A percentile compares a stretch with the other conserved stretches of the same genome.
phyloP scores from a whole-genome alignment of 1,139 yeast species.

The Schizosaccharomyces versatilis region DNA sequence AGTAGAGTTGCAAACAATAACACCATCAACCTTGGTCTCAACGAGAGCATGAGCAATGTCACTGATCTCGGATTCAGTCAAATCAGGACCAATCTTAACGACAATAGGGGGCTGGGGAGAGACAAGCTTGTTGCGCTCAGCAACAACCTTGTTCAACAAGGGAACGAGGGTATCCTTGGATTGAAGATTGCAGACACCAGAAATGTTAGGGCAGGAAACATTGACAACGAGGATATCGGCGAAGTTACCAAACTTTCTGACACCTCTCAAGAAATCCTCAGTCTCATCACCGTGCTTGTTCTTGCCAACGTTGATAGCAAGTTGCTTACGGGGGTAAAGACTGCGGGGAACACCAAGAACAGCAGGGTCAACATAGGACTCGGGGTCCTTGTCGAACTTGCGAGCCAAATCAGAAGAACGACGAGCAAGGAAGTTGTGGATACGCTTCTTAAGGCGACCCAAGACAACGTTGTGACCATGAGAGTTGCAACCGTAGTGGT shows the following conservation, averaged over 20 bases:
- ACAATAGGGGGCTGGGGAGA: constrained; percentile 32
- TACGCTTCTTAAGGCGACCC: constrained; percentile 40
- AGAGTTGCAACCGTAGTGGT: constrained; percentile 86
- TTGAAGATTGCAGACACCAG: constrained; percentile 77
- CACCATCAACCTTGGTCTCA: constrained; percentile 64
- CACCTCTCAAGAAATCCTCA: constrained; percentile 67
- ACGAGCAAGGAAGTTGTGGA: constrained; percentile 22
- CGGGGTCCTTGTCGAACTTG: constrained; percentile 11
- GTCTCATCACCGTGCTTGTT: constrained; percentile 82
- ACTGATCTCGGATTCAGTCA: constrained; percentile 56
- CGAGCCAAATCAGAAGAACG: constrained; percentile 5
- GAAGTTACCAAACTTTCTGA: constrained; percentile 50
- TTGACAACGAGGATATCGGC: constrained; percentile 81
- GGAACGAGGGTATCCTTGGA: constrained; percentile 48
- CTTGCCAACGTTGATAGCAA: constrained; percentile 76
- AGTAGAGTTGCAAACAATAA: constrained; percentile 80
- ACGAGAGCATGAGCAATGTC: constrained; percentile 70
- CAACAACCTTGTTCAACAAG: constrained; percentile 32
- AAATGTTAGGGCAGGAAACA: constrained; percentile 93
- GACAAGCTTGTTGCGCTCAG: constrained; percentile 20
- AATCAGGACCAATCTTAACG: constrained; percentile 86
- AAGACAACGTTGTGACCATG: constrained; percentile 62
- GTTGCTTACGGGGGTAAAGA: constrained; percentile 38
- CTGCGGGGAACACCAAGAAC: constrained; percentile 26
- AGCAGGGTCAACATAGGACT: constrained; percentile 11